Evolutionary conservation across 768 basidiomycete genomes (phyloP), one percentile per base, ranked within the genome.

Genomic region (Leucogyrophana mollusca): DNA sequence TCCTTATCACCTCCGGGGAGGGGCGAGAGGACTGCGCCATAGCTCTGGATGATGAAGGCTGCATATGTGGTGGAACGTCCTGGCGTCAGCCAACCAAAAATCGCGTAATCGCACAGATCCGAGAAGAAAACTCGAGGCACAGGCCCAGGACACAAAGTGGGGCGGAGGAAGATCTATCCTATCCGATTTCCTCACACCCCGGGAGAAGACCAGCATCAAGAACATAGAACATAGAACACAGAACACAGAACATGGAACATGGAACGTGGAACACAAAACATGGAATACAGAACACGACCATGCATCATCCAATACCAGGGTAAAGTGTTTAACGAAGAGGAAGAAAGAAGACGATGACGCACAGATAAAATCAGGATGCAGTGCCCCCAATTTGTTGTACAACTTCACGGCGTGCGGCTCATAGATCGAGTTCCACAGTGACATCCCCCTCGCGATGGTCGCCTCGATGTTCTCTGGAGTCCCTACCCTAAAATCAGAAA

Each of bases 311-410:
- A n/a, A n/a, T n/a, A n/a, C n/a, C n/a, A n/a, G n/a, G n/a, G n/a
- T 55, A 43, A 34, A 54, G 58, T 63, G 57, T 54, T 54, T 59
- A 66, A 51, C 59, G 55, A 43, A 36, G 40, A 48, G 47, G 47
- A 38, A 37, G 34, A 61, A 62, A 68, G 66, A 65, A 65, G 60
- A 43, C 59, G 61, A 67, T 59, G 64, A 82, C 89, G 73, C 68
- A 92, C 90, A 75, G 66, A 93, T 91, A 73, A 95, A 90, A 75
- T 95, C 93, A 50, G 93, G 93, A 68, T 95, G 93, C 72, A 91
- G 90, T 46, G 80, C 77, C 62, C 77, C 84, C 53, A 95, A 77
- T 73, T 93, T 95, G 72, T 82, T 73, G 69, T 90, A 80, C 61
- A 95, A 81, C 71, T 94, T 95, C 73, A 82, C 82, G 61, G 83